Evolutionary conservation across 441 rosid genomes (phyloP), one percentile per base, ranked within the genome.

Genomic region (Dalechampia spathulata): DNA sequence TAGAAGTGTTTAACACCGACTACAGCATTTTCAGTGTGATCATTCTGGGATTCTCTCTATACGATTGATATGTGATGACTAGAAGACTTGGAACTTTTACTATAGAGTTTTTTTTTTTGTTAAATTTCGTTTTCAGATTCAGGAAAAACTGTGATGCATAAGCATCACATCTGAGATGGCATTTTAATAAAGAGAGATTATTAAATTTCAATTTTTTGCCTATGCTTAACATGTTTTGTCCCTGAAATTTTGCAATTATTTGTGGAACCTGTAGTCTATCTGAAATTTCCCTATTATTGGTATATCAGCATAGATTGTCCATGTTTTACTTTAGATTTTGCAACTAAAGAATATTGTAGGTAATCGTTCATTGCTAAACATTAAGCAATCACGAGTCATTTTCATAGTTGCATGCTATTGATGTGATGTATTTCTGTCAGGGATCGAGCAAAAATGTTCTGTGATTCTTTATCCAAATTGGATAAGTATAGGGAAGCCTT

Each of bases 381-480:
- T 1, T 14, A 22, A n/a, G n/a, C n/a, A n/a, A n/a, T n/a, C n/a
- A n/a, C n/a, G n/a, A n/a, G n/a, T n/a, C 27, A 30, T 1, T 16
- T 26, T 44, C n/a, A n/a, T 27, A 30, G 26, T 44, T 26, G 32
- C 48, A 27, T 55, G 28, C 51, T 57, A 52, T 17, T 79, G 63
- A 14, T 56, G 49, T 40, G 13, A 19, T 52, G 51, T 58, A 0
- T 49, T 62, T 65, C 48, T 48, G 39, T 55, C 78, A 84, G 92
- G 74, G 66, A 51, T 64, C 71, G 92, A 59, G 69, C 54, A 43
- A 76, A 57, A 62, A 63, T 60, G 68, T 51, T 76, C 51, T 65
- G 70, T 15, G 81, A 82, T 8, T 79, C 78, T 52, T 57, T 82
- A 46, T 21, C 41, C 59, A 82, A 73, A 68, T 62, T 84, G 74